phyloP scores from a whole-genome alignment of 2,329 filamentous ascomycete species.

The Exophiala alcalophila region DNA sequence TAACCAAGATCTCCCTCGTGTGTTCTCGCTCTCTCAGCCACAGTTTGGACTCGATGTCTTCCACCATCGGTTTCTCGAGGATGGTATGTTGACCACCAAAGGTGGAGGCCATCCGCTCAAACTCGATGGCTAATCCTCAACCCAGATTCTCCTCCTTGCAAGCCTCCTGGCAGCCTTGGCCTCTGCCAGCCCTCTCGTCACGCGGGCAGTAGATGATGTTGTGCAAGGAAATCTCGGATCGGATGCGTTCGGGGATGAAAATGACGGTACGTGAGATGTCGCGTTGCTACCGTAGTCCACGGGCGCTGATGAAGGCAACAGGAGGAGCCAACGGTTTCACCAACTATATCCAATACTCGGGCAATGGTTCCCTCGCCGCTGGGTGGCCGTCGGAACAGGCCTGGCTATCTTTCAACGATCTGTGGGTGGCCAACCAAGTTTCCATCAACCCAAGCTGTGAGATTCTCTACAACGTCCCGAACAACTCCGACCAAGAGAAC shows the following conservation, averaged over 20 bases:
- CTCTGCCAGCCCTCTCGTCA: slow-evolving; percentile 14
- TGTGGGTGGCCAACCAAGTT: slow-evolving; percentile 34
- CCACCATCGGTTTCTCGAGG: slow-evolving; percentile 7
- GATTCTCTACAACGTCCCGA: slow-evolving; percentile 33
- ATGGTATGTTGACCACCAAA: slow-evolving; percentile 6
- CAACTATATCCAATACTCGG: slow-evolving; percentile 35
- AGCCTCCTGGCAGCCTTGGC: slow-evolving; percentile 8
- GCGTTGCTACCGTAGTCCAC: not conserved
- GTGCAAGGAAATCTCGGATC: slow-evolving; percentile 27
- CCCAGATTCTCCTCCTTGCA: slow-evolving; percentile 12
- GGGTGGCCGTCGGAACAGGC: slow-evolving; percentile 35
- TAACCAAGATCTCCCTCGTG: not conserved
- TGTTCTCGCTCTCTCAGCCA: not conserved
- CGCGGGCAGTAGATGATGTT: slow-evolving; percentile 19
- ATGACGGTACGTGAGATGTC: slow-evolving; percentile 20
- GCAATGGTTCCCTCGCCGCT: slow-evolving; percentile 32
- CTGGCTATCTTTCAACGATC: slow-evolving; percentile 34
- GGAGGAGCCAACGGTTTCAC: slow-evolving; percentile 34
- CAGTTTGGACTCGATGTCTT: not conserved
- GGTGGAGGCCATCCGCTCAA: not conserved
- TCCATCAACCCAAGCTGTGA: slow-evolving; percentile 39
- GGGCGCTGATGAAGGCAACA: slow-evolving; percentile 17
- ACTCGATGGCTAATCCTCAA: slow-evolving; percentile 4
- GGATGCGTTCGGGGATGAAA: slow-evolving; percentile 29
- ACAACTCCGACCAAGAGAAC: slow-evolving; percentile 41